A percentile compares a stretch with the other conserved stretches of the same genome.
Conservation (phyloP, 306 rosid genomes). For the Glycine soja region DNA sequence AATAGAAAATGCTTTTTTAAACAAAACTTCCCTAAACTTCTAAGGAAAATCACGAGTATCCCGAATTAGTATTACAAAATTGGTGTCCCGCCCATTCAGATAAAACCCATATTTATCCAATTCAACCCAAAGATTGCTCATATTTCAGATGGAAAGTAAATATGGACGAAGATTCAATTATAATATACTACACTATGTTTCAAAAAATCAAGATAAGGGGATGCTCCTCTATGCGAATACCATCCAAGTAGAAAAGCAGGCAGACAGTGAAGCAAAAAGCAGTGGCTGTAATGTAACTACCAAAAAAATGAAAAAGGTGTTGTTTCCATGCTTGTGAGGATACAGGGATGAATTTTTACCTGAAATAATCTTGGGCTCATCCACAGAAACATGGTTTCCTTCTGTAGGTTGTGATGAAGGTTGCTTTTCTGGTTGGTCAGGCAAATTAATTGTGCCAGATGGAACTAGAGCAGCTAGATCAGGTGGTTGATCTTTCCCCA, state of each 20-base stretch:
- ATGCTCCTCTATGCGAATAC: not conserved
- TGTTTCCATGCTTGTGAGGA: not conserved
- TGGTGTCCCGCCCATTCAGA: not conserved
- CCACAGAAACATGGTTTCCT: constrained; percentile 42
- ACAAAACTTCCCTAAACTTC: not conserved
- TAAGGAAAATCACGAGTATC: not conserved
- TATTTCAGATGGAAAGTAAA: constrained; percentile 10
- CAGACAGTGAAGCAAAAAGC: not conserved
- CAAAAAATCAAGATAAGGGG: not conserved
- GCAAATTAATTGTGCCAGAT: constrained; percentile 49
- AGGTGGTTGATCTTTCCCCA: constrained; percentile 85
- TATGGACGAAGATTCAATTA: not conserved
- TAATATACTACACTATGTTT: not conserved
- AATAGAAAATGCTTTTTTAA: not conserved
- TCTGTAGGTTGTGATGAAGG: constrained; percentile 49
- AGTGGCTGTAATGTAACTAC: not conserved
- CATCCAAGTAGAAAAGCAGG: not conserved
- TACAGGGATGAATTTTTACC: constrained; percentile 48
- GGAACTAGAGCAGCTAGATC: constrained; percentile 79
- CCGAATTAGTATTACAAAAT: not conserved
- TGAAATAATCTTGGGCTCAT: constrained; percentile 38
- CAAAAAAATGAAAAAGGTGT: not conserved
- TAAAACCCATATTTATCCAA: not conserved
- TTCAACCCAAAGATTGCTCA: not conserved
- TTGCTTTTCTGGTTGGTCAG: constrained; percentile 58